Conservation (phyloP, 345 rosid species). For the Trapa incisa region DNA sequence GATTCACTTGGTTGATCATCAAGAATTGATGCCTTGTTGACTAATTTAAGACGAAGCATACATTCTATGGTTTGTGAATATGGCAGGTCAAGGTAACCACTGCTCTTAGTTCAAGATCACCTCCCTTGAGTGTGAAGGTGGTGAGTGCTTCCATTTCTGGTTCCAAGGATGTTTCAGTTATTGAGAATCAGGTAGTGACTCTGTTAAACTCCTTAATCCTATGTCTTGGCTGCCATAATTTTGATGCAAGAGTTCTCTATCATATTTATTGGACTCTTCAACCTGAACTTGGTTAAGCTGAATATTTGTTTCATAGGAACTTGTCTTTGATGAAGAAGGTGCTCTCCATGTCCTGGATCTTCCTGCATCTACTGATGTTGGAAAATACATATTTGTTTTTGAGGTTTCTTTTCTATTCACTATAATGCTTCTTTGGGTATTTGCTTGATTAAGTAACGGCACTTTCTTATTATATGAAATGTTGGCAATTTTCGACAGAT, state of each 20-base stretch:
- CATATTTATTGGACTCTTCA: constrained; percentile 1
- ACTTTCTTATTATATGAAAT: not conserved
- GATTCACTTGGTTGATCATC: not conserved
- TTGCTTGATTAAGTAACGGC: not conserved
- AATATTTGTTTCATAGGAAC: constrained; percentile 41
- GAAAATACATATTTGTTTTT: constrained; percentile 65
- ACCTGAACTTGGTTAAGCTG: constrained; percentile 3
- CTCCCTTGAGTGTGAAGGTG: constrained; percentile 68
- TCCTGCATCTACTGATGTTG: constrained; percentile 60
- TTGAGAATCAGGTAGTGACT: constrained; percentile 52
- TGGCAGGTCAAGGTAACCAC: constrained; percentile 80
- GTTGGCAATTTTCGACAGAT: constrained; percentile 26
- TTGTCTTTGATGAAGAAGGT: constrained; percentile 46
- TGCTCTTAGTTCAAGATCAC: constrained; percentile 72
- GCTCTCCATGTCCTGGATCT: constrained; percentile 36
- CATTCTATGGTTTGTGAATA: not conserved
- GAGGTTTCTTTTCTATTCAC: constrained; percentile 38
- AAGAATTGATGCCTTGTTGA: not conserved
- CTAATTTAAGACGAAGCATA: not conserved
- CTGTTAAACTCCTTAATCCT: not conserved
- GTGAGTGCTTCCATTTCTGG: constrained; percentile 35
- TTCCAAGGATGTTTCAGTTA: constrained; percentile 39
- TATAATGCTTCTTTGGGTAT: not conserved
- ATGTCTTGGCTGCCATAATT: not conserved
- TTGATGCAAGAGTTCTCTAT: not conserved